These are phyloP conservation scores for Emericellopsis cladophorae DNA, from an alignment of 2,329 filamentous ascomycete species.

Conservation along the genomic window DNA sequence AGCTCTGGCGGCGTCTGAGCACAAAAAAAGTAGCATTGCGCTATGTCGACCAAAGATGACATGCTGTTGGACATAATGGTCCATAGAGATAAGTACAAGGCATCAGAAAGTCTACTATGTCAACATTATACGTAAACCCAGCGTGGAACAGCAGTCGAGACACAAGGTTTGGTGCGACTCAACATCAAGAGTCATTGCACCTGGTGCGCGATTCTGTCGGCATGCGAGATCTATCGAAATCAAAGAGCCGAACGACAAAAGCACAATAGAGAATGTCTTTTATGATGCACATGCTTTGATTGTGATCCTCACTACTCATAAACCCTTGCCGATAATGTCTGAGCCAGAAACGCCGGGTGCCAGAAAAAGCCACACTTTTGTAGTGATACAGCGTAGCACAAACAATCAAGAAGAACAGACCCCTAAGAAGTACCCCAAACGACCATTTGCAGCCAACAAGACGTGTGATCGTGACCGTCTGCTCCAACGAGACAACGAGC, in stretches of 20 bases:
- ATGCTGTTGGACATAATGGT: too few species aligned
- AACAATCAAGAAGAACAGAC: not conserved
- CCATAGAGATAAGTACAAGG: too few species aligned
- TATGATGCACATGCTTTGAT: not conserved
- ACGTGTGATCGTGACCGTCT: not conserved
- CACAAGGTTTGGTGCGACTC: too few species aligned
- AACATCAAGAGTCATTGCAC: not conserved
- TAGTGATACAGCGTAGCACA: slow-evolving; percentile 3
- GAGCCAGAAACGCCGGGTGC: slow-evolving; percentile 3
- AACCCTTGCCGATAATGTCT: slow-evolving; percentile 1
- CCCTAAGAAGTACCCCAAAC: not conserved
- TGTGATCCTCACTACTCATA: not conserved
- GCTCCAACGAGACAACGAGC: not conserved
- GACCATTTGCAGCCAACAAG: not conserved
- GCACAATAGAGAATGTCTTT: not conserved
- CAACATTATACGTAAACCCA: not conserved
- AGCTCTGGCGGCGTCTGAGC: too few species aligned
- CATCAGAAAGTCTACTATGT: not conserved
- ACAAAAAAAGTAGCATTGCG: too few species aligned
- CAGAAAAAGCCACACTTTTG: slow-evolving; percentile 1
- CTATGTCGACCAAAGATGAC: too few species aligned
- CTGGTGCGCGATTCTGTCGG: not conserved
- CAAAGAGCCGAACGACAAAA: not conserved
- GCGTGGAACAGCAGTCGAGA: too few species aligned
- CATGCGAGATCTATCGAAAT: not conserved